Percentiles rank a stretch among this genome's conserved stretches.
These are phyloP conservation scores for Arabidopsis hybrid DNA, from an alignment of 441 rosid genomes.

Conservation along the genomic window DNA sequence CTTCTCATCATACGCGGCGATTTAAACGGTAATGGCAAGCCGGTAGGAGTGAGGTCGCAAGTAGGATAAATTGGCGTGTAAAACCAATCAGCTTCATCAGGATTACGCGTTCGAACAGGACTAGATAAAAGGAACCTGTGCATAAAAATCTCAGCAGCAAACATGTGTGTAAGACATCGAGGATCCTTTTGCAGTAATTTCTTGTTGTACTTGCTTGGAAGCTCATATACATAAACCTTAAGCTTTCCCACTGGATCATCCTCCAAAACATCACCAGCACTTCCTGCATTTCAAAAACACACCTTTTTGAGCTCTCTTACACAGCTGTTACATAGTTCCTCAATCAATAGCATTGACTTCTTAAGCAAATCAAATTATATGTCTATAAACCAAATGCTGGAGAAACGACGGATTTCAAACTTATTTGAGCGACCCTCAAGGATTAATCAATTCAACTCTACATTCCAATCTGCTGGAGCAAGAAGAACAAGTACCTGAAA, in stretches of 20 bases:
- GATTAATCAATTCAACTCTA: background rate
- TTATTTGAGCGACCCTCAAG: background rate
- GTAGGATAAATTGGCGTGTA: conserved; percentile 86
- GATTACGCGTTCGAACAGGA: conserved; percentile 80
- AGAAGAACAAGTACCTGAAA: conserved; percentile 58
- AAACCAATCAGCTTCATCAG: conserved; percentile 95
- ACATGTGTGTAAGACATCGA: conserved; percentile 92
- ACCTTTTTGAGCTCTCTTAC: background rate
- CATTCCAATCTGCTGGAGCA: background rate
- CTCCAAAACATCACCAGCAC: conserved; percentile 93
- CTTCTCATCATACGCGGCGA: conserved; percentile 97
- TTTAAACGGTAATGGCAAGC: conserved; percentile 92
- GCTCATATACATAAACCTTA: conserved; percentile 86
- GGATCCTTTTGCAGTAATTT: conserved; percentile 88
- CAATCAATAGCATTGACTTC: background rate
- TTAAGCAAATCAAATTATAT: too few species aligned
- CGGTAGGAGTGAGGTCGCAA: conserved; percentile 93
- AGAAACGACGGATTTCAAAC: background rate
- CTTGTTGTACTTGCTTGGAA: conserved; percentile 92
- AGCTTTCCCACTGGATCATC: conserved; percentile 94
- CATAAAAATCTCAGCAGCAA: conserved; percentile 94
- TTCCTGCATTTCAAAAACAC: conserved; percentile 55
- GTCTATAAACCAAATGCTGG: background rate
- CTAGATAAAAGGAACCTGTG: conserved; percentile 90
- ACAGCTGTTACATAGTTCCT: background rate